Conservation (phyloP, 2,329 filamentous ascomycete species). For the Chaetomium globosum region DNA sequence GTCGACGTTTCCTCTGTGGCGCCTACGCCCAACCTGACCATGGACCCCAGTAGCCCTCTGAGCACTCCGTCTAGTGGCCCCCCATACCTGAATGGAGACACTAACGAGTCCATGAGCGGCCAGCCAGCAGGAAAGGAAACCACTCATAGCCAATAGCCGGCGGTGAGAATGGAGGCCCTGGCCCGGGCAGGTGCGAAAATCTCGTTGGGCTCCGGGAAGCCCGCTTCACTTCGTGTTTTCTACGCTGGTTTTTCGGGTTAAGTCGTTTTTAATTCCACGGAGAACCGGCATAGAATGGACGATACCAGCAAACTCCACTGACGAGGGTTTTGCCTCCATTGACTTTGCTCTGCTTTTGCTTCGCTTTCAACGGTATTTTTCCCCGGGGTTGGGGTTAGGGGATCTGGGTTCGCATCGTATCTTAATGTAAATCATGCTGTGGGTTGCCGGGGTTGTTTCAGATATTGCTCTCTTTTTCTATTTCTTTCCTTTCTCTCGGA, state of each 20-base stretch:
- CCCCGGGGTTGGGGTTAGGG: neutral
- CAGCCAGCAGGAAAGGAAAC: neutral
- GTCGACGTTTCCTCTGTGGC: constrained; percentile 56
- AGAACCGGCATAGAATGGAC: neutral
- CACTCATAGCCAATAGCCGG: neutral
- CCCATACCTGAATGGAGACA: constrained; percentile 64
- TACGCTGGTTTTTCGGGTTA: constrained; percentile 10
- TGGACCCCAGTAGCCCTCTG: constrained; percentile 66
- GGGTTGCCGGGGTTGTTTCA: neutral
- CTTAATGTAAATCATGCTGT: constrained; percentile 9
- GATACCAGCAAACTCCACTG: neutral
- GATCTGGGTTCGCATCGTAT: neutral
- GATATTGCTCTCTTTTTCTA: neutral
- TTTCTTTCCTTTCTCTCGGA: neutral
- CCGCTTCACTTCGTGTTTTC: constrained; percentile 10
- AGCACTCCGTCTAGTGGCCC: constrained; percentile 57
- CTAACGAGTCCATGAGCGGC: constrained; percentile 45
- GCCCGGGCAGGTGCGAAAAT: neutral
- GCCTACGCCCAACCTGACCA: constrained; percentile 68
- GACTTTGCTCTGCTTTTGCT: neutral
- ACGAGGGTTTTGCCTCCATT: neutral
- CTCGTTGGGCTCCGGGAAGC: neutral
- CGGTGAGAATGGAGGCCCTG: neutral
- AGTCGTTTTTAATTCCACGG: constrained; percentile 4
- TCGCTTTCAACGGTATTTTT: neutral